Percentiles rank a stretch among this genome's conserved stretches.
These are phyloP conservation scores for Debaryomyces subglobosus DNA, from an alignment of 1,139 yeast species.

Conservation along the genomic window DNA sequence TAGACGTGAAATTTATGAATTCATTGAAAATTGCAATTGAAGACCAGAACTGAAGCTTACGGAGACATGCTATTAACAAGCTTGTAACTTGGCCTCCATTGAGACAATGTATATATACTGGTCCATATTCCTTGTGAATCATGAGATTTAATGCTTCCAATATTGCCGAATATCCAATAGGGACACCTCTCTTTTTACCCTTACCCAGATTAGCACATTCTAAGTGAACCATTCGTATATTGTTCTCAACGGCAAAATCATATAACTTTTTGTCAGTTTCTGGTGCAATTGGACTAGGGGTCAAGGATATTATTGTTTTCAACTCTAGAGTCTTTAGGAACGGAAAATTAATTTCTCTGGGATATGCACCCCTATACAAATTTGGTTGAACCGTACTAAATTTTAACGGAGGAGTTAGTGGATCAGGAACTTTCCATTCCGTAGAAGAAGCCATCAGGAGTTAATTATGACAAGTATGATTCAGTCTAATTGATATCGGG, in stretches of 20 bases:
- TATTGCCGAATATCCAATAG: slow-evolving; percentile 68
- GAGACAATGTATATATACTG: slow-evolving; percentile 81
- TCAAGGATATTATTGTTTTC: slow-evolving; percentile 74
- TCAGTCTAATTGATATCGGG: background rate
- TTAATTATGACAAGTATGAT: background rate
- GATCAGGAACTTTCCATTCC: slow-evolving; percentile 32
- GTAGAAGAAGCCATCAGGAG: slow-evolving; percentile 10
- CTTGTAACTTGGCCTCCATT: slow-evolving; percentile 91
- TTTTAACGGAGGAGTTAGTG: slow-evolving; percentile 77
- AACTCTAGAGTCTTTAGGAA: slow-evolving; percentile 70
- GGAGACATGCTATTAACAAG: slow-evolving; percentile 78
- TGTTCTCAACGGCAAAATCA: slow-evolving; percentile 51
- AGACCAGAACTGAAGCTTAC: slow-evolving; percentile 88
- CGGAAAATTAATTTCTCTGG: slow-evolving; percentile 72
- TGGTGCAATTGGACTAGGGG: slow-evolving; percentile 70
- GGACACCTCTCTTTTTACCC: slow-evolving; percentile 78
- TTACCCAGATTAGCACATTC: slow-evolving; percentile 69
- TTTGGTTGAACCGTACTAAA: slow-evolving; percentile 72
- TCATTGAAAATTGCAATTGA: slow-evolving; percentile 86
- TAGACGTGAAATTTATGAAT: slow-evolving; percentile 76
- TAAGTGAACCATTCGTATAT: slow-evolving; percentile 61
- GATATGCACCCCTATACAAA: slow-evolving; percentile 84
- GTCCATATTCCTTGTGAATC: slow-evolving; percentile 61
- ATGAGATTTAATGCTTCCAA: slow-evolving; percentile 61
- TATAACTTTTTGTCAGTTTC: slow-evolving; percentile 54